Percentiles rank a stretch among this genome's conserved stretches.
Conservation (phyloP, 257 asterid species). For the Solanum peruvianum region DNA sequence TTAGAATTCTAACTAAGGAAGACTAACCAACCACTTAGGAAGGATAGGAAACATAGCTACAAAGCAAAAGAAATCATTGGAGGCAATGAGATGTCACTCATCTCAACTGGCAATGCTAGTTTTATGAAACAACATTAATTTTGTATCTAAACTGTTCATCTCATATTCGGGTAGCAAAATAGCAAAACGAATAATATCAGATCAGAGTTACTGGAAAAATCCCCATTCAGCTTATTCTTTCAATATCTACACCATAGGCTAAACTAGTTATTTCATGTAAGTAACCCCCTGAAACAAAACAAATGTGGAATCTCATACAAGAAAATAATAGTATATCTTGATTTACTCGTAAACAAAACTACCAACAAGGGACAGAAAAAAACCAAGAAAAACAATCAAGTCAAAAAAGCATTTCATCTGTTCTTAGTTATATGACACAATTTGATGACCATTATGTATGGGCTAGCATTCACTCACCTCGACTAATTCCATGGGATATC, state of each 20-base stretch:
- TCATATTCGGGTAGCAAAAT: neutral
- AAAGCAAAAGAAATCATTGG: too few species aligned
- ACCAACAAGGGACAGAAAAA: too few species aligned
- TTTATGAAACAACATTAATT: too few species aligned
- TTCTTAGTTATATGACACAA: too few species aligned
- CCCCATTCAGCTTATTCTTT: constrained; percentile 56
- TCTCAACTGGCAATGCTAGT: too few species aligned
- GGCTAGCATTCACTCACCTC: too few species aligned
- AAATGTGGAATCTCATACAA: constrained; percentile 1
- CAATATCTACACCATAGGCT: constrained; percentile 78
- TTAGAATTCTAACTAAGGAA: neutral
- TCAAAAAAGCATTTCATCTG: too few species aligned
- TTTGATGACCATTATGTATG: too few species aligned
- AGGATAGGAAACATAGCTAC: neutral
- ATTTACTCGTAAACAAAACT: too few species aligned
- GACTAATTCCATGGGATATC: too few species aligned
- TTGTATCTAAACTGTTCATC: neutral
- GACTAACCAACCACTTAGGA: neutral
- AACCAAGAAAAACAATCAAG: too few species aligned
- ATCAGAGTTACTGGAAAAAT: constrained; percentile 52
- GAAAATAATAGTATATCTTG: neutral
- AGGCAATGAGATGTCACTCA: too few species aligned
- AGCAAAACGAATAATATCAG: neutral
- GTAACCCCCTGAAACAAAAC: constrained; percentile 57
- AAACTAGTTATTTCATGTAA: constrained; percentile 66